A percentile compares a stretch with the other conserved stretches of the same genome.
These are phyloP conservation scores for Yueomyces sinensis DNA, from an alignment of 805 yeast species.

Conservation along the genomic window DNA sequence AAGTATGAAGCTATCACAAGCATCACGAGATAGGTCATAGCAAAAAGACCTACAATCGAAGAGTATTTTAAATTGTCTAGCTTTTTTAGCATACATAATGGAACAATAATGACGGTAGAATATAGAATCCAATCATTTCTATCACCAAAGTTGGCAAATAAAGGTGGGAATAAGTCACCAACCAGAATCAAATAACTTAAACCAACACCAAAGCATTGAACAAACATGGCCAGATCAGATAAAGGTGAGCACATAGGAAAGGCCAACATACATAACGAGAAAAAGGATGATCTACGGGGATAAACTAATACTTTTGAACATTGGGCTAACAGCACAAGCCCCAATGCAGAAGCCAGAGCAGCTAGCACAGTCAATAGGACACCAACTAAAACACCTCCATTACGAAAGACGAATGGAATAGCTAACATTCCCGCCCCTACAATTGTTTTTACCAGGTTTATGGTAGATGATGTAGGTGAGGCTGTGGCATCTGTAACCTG, in stretches of 20 bases:
- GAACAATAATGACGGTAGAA: slow-evolving; percentile 42
- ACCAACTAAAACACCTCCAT: slow-evolving; percentile 56
- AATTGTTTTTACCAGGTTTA: slow-evolving; percentile 63
- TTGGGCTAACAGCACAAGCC: slow-evolving; percentile 48
- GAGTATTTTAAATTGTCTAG: slow-evolving; percentile 61
- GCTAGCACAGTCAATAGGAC: slow-evolving; percentile 41
- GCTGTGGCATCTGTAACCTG: too few species aligned
- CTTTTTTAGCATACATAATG: slow-evolving; percentile 46
- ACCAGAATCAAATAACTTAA: slow-evolving; percentile 58
- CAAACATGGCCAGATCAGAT: slow-evolving; percentile 63
- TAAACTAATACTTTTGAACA: slow-evolving; percentile 41
- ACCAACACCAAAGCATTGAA: slow-evolving; percentile 73
- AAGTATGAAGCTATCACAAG: slow-evolving; percentile 35
- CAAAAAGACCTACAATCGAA: slow-evolving; percentile 52
- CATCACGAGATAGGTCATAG: slow-evolving; percentile 42
- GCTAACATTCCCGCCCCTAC: slow-evolving; percentile 69
- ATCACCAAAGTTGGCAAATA: slow-evolving; percentile 30
- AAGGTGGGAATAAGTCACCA: slow-evolving; percentile 63
- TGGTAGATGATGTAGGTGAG: slow-evolving; percentile 42
- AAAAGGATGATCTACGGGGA: slow-evolving; percentile 53
- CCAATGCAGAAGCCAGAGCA: slow-evolving; percentile 54
- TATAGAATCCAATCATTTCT: slow-evolving; percentile 32
- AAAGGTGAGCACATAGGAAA: slow-evolving; percentile 56
- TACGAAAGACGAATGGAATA: slow-evolving; percentile 54
- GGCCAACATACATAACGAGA: slow-evolving; percentile 55